Conservation (phyloP, 2,329 filamentous ascomycete genomes). For the Scytalidium lignicola region DNA sequence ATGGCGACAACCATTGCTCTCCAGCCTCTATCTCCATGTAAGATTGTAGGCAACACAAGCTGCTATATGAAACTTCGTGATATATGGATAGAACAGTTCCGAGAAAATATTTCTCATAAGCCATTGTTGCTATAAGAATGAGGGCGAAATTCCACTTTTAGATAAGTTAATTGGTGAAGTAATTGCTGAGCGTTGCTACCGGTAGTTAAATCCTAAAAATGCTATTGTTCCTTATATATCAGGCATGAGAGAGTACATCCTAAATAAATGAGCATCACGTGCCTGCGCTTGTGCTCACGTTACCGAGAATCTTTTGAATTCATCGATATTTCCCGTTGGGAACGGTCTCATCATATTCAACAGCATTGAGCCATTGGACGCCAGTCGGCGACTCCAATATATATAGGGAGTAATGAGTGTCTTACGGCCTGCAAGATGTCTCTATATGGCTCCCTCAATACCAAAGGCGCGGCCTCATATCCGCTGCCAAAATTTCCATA, state of each 20-base stretch:
- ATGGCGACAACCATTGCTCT: too few relatives aligned
- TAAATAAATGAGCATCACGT: not conserved
- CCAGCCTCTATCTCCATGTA: too few relatives aligned
- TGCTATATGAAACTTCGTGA: too few relatives aligned
- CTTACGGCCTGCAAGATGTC: constrained; percentile 41
- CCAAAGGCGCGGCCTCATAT: constrained; percentile 33
- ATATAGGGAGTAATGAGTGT: constrained; percentile 38
- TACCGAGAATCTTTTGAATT: constrained; percentile 2
- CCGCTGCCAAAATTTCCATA: constrained; percentile 43
- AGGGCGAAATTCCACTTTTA: too few relatives aligned
- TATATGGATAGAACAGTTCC: too few relatives aligned
- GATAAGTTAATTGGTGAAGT: too few relatives aligned
- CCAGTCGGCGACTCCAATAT: constrained; percentile 10
- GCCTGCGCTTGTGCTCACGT: not conserved
- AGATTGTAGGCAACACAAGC: too few relatives aligned
- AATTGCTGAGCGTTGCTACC: not conserved
- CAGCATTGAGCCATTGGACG: constrained; percentile 14
- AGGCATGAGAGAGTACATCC: not conserved
- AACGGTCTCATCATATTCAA: constrained; percentile 1
- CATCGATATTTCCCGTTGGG: not conserved
- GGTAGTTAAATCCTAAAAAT: too few relatives aligned
- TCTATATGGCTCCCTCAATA: constrained; percentile 43
- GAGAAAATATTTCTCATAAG: too few relatives aligned
- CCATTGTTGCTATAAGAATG: too few relatives aligned
- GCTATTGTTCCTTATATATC: not conserved